phyloP scores from a whole-genome alignment of 2,329 filamentous ascomycete genomes.

The Exophiala sp. region DNA sequence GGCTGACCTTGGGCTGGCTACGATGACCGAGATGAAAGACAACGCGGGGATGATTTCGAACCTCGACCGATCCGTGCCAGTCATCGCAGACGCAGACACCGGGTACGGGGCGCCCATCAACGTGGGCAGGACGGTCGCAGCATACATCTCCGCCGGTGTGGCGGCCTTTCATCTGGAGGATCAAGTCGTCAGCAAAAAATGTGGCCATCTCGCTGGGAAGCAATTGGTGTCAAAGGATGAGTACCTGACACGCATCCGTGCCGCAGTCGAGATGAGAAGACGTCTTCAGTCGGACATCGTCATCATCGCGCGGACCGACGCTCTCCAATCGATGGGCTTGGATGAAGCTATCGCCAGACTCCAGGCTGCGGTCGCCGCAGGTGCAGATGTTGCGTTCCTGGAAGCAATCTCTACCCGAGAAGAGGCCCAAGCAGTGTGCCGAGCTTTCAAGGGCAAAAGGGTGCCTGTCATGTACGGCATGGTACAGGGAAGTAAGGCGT shows the following conservation, averaged over 20 bases:
- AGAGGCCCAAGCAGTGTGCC: constrained; percentile 32
- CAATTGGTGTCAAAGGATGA: constrained; percentile 35
- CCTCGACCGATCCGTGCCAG: constrained; percentile 46
- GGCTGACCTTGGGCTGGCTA: constrained; percentile 50
- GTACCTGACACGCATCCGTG: constrained; percentile 37
- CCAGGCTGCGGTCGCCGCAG: constrained; percentile 36
- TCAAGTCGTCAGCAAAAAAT: constrained; percentile 39
- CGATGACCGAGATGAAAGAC: constrained; percentile 52
- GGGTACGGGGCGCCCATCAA: constrained; percentile 51
- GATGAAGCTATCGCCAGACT: constrained; percentile 38
- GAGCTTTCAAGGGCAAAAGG: constrained; percentile 33
- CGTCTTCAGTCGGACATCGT: constrained; percentile 35
- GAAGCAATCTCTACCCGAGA: constrained; percentile 40
- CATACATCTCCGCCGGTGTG: constrained; percentile 52
- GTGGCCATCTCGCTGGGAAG: constrained; percentile 40
- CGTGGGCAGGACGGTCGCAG: constrained; percentile 47
- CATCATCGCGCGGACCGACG: constrained; percentile 43
- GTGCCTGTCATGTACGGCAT: constrained; percentile 43
- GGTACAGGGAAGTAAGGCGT: constrained; percentile 42
- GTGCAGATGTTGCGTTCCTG: constrained; percentile 39
- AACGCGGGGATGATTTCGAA: constrained; percentile 54
- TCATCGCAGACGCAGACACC: constrained; percentile 53
- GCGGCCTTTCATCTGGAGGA: constrained; percentile 58
- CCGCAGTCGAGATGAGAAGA: constrained; percentile 39
- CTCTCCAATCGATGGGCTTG: constrained; percentile 33